A percentile compares a stretch with the other conserved stretches of the same genome.
Evolutionary conservation across 257 asterid genomes (phyloP).

Genomic region (Solanum stenotomum): DNA sequence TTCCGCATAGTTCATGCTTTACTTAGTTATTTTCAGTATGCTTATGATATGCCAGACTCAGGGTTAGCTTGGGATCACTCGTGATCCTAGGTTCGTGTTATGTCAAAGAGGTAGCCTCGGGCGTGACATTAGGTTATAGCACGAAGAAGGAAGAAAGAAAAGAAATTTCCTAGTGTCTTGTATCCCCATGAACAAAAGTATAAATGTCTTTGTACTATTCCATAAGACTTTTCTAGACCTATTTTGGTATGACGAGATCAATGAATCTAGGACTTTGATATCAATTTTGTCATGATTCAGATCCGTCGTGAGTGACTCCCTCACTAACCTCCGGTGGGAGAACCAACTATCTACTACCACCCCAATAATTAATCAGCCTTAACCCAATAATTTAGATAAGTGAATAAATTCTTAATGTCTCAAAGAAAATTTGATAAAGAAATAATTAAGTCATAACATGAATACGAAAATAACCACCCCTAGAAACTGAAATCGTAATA

Average conservation of each 20-base stretch:
- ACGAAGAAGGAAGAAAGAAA: too few relatives aligned
- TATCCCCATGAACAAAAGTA: background rate
- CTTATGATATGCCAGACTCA: too few relatives aligned
- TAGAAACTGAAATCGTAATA: too few relatives aligned
- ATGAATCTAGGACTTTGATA: background rate
- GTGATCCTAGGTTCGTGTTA: too few relatives aligned
- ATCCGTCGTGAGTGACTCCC: background rate
- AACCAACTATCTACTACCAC: background rate
- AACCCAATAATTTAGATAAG: background rate
- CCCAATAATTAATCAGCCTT: background rate
- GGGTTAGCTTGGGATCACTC: too few relatives aligned
- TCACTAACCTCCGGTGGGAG: background rate
- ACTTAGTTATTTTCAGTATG: too few relatives aligned
- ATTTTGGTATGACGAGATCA: background rate
- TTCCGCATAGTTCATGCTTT: too few relatives aligned
- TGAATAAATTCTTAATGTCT: background rate
- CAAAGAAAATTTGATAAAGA: too few relatives aligned
- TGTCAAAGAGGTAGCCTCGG: too few relatives aligned
- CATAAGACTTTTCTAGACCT: background rate
- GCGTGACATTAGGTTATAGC: background rate
- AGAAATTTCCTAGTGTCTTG: background rate
- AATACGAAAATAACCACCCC: background rate
- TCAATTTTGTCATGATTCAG: background rate
- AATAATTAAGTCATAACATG: background rate
- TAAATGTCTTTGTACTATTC: background rate